phyloP scores from a whole-genome alignment of 495 filamentous ascomycete genomes.

The Neurospora sp. region DNA sequence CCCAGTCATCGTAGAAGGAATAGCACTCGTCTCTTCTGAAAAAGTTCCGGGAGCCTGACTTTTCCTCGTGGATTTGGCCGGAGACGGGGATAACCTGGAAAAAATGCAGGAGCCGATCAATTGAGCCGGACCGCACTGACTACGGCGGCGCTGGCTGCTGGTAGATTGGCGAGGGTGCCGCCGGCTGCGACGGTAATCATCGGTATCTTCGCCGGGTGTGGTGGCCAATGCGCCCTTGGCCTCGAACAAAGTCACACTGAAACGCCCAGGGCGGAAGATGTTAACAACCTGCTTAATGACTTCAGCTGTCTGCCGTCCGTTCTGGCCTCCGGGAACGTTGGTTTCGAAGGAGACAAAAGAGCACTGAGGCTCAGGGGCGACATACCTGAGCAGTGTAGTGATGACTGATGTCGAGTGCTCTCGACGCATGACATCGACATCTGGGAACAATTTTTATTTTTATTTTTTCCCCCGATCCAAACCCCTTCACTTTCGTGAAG shows the following conservation, averaged over 20 bases:
- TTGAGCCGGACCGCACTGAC: too few relatives aligned
- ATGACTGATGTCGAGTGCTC: too few relatives aligned
- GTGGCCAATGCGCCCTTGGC: conserved; percentile 50
- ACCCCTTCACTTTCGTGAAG: too few relatives aligned
- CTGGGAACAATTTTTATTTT: too few relatives aligned
- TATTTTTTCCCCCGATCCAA: too few relatives aligned
- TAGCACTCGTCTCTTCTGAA: not conserved
- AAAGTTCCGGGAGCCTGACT: not conserved
- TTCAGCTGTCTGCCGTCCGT: conserved; percentile 77
- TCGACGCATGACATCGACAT: too few relatives aligned
- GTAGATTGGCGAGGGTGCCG: too few relatives aligned
- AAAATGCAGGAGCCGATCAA: too few relatives aligned
- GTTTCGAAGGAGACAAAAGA: conserved; percentile 99
- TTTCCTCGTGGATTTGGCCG: not conserved
- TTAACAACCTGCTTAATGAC: conserved; percentile 86
- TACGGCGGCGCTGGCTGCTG: too few relatives aligned
- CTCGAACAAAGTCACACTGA: conserved; percentile 96
- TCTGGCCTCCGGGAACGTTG: conserved; percentile 87
- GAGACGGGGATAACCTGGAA: not conserved
- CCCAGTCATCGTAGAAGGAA: too few relatives aligned
- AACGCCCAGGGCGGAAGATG: conserved; percentile 93
- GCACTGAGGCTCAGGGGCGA: conserved; percentile 76
- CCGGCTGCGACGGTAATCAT: conserved; percentile 29
- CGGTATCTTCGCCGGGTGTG: conserved; percentile 27
- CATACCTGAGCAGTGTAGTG: too few relatives aligned